Conservation (phyloP, 164 flowering plant species). For the Paratinospora sagittata region DNA sequence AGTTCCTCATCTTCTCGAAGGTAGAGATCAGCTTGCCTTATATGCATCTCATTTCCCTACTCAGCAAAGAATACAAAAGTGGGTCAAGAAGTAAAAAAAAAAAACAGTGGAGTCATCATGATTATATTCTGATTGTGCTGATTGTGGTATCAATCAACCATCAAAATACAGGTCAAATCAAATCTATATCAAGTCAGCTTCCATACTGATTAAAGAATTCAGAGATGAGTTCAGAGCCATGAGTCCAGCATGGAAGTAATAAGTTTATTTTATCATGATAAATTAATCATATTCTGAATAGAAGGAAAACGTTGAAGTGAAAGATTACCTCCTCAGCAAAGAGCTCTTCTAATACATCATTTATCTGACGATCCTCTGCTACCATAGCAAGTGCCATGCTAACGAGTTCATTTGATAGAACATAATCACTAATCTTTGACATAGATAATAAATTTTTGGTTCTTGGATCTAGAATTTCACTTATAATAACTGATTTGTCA, state of each 20-base stretch:
- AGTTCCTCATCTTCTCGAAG: constrained; percentile 62
- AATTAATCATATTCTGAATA: too few relatives aligned
- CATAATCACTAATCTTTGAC: constrained; percentile 89
- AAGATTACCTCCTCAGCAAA: constrained; percentile 73
- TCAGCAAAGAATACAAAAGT: not conserved
- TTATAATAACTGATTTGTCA: constrained; percentile 72
- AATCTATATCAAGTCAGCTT: too few relatives aligned
- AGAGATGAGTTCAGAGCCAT: too few relatives aligned
- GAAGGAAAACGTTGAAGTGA: too few relatives aligned
- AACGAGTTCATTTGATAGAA: constrained; percentile 78
- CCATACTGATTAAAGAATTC: too few relatives aligned
- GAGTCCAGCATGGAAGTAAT: too few relatives aligned
- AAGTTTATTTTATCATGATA: too few relatives aligned
- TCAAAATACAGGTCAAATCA: too few relatives aligned
- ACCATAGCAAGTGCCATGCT: constrained; percentile 94
- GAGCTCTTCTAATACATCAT: constrained; percentile 72
- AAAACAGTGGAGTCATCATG: too few relatives aligned
- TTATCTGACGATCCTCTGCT: constrained; percentile 82
- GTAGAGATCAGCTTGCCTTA: constrained; percentile 67
- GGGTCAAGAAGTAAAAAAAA: not conserved
- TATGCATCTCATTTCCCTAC: constrained; percentile 83
- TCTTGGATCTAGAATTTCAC: constrained; percentile 84
- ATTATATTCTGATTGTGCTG: not conserved
- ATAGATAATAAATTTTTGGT: constrained; percentile 70
- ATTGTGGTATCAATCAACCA: too few relatives aligned